Conservation (phyloP, 208 protist genomes). For the Novymonas esmeraldas region DNA sequence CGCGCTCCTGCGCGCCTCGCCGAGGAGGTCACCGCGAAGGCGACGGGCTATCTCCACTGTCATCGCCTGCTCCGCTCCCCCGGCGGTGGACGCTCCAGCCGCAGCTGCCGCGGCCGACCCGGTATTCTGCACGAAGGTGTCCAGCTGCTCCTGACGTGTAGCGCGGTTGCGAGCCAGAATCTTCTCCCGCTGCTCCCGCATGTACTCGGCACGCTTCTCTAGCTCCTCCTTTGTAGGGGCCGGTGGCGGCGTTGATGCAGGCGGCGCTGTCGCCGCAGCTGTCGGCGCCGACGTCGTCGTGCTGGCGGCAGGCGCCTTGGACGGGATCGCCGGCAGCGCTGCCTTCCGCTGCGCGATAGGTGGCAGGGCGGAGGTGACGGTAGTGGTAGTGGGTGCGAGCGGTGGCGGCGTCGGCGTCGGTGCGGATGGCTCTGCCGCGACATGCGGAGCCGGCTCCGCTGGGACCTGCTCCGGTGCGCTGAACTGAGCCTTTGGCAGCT, state of each 20-base stretch:
- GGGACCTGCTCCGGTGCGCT: conserved; percentile 14
- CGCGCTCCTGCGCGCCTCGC: conserved; percentile 48
- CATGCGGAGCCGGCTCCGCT: not conserved
- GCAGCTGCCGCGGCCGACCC: not conserved
- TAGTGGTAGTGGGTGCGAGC: not conserved
- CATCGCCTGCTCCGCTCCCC: conserved; percentile 49
- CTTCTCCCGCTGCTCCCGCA: conserved; percentile 83
- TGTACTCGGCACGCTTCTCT: conserved; percentile 71
- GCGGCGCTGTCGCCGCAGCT: not conserved
- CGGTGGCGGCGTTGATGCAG: not conserved
- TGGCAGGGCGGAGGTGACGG: not conserved
- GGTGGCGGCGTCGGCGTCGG: conserved; percentile 10
- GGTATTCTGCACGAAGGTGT: conserved; percentile 57
- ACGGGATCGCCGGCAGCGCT: conserved; percentile 23
- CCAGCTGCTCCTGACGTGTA: conserved; percentile 69
- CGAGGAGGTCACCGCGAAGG: conserved; percentile 80
- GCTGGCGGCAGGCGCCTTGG: not conserved
- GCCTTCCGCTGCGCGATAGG: conserved; percentile 19
- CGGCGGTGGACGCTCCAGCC: not conserved
- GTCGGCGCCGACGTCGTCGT: not conserved
- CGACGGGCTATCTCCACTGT: conserved; percentile 84
- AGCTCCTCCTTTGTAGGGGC: conserved; percentile 70
- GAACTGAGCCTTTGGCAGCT: conserved; percentile 7
- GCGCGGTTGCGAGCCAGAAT: conserved; percentile 81
- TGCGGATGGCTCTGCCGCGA: conserved; percentile 16